A percentile compares a stretch with the other conserved stretches of the same genome.
Conservation (phyloP, 371 early-diverging fungal genomes). For the Mucor indicus region DNA sequence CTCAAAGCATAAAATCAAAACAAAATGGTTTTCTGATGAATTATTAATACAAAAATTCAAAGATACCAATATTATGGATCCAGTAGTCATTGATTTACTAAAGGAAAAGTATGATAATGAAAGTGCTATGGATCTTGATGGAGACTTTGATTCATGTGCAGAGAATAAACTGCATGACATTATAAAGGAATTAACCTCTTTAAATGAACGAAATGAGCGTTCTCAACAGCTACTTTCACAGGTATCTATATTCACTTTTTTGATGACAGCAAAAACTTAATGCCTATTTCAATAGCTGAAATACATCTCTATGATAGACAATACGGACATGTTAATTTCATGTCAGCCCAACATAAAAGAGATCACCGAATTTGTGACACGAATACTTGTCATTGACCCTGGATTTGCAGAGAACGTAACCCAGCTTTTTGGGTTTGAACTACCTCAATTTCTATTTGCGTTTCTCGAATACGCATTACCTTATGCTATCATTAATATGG, state of each 20-base stretch:
- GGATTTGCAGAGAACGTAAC: not conserved
- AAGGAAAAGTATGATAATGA: too few species aligned
- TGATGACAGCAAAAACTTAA: not conserved
- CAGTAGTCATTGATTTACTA: too few species aligned
- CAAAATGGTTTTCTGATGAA: too few species aligned
- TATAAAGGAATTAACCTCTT: too few species aligned
- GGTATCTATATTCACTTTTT: not conserved
- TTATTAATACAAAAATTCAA: too few species aligned
- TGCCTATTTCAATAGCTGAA: not conserved
- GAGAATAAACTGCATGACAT: not conserved
- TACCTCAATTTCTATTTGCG: not conserved
- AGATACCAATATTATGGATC: too few species aligned
- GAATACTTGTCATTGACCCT: not conserved
- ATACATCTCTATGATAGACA: not conserved
- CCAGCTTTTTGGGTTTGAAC: not conserved
- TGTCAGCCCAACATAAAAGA: not conserved
- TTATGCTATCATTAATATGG: constrained; percentile 1
- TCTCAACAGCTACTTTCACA: not conserved
- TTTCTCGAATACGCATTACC: constrained; percentile 2
- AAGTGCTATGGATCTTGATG: too few species aligned
- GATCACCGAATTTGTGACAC: not conserved
- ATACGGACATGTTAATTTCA: not conserved
- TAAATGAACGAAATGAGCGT: too few species aligned
- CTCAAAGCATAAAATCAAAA: too few species aligned
- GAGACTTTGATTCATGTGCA: not conserved